Conservation (phyloP, 345 rosid genomes). For the Salix exigua region DNA sequence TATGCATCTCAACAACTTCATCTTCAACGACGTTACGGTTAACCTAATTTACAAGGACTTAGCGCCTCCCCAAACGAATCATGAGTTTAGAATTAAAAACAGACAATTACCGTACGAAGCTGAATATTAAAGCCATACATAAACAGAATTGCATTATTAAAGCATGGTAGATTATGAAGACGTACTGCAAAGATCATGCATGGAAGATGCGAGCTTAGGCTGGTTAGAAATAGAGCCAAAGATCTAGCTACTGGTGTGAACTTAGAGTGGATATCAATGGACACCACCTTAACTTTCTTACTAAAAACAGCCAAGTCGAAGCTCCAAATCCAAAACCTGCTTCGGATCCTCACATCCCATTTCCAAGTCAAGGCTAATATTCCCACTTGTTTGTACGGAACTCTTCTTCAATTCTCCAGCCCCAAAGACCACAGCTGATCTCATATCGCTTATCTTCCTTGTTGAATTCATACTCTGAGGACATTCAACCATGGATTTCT, state of each 20-base stretch:
- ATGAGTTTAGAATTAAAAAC: constrained; percentile 1
- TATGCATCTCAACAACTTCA: constrained; percentile 24
- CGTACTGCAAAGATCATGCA: not conserved
- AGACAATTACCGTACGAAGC: not conserved
- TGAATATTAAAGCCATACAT: constrained; percentile 6
- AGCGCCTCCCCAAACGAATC: constrained; percentile 18
- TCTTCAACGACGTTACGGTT: constrained; percentile 32
- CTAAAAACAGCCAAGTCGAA: constrained; percentile 50
- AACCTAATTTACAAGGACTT: constrained; percentile 29
- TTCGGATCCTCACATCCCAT: constrained; percentile 39
- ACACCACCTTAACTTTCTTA: not conserved
- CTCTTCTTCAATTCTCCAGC: constrained; percentile 26
- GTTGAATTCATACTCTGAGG: constrained; percentile 22
- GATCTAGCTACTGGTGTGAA: not conserved
- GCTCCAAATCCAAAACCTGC: constrained; percentile 62
- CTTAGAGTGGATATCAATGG: not conserved
- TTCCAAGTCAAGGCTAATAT: constrained; percentile 45
- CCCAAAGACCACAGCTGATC: constrained; percentile 2
- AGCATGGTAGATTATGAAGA: not conserved
- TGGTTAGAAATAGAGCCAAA: not conserved
- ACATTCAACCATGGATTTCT: constrained; percentile 7
- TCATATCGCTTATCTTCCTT: constrained; percentile 27
- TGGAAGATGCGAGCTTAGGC: not conserved
- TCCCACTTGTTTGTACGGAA: constrained; percentile 20
- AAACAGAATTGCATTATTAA: not conserved